Evolutionary conservation across 2,329 filamentous ascomycete species (phyloP), one percentile per base, ranked within the genome.

Genomic region (Orbilia oligospora): DNA sequence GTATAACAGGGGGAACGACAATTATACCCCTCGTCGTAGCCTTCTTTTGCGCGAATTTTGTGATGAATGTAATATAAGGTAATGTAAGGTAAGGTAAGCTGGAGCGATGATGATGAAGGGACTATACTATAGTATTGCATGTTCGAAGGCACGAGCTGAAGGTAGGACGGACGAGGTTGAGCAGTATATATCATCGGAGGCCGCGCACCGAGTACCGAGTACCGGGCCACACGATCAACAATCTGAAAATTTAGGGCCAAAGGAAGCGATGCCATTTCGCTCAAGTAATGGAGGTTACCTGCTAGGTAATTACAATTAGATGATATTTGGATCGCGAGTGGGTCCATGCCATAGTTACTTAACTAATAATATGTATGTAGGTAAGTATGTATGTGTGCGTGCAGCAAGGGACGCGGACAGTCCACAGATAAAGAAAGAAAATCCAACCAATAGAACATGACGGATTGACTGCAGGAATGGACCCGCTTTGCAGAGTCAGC

Each of bases 351-450:
- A 3, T 6, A 30, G 27, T 30, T n/a, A n/a, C n/a, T n/a, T n/a
- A n/a, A n/a, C n/a, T n/a, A n/a, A n/a, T n/a, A n/a, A n/a, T n/a
- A n/a, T n/a, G n/a, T n/a, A n/a, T n/a, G n/a, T n/a, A n/a, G n/a
- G n/a, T n/a, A n/a, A n/a, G n/a, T n/a, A n/a, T n/a, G n/a, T n/a
- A n/a, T 41, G 9, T 65, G 36, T 30, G 46, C 61, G n/a, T 73
- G 63, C 71, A 18, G 71, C 71, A 75, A 75, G 71, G 71, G 64
- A 75, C 70, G n/a, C n/a, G n/a, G n/a, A n/a, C n/a, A n/a, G n/a
- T n/a, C n/a, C n/a, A n/a, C 63, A n/a, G 41, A 61, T 24, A 63
- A 44, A 73, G 70, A 73, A 67, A 73, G 58, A 72, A 55, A 41
- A 64, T 22, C 10, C 36, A 20, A 14, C 70, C 70, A 73, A 73